Base-by-base conservation (phyloP, 1,284 basidiomycete genomes). In the Agroathelia rolfsii region DNA sequence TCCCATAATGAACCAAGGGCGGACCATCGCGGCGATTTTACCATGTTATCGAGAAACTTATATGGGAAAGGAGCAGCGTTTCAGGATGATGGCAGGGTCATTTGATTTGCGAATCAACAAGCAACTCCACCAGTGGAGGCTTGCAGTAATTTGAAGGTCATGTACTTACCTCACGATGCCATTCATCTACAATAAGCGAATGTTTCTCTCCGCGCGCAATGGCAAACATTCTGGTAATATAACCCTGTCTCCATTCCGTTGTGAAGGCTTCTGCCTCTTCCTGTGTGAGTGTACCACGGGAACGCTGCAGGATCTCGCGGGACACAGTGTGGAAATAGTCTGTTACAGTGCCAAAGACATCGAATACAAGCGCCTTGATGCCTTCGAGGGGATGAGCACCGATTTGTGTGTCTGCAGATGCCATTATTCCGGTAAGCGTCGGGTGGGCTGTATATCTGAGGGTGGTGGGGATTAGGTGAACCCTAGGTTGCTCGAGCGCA, bases 261-360 rank as follows among this genome's bases (percentile, higher is more conserved):
- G 69, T 65, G 42, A 80, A 75, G 7, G 51, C 57, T 5, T 38
- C 39, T 59, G 71, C 72, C 38, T 73, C 61, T 36, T 50, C 48
- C 3, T 47, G 46, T 43, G 31, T 20, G 15, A 19, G 12, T 31
- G 30, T 33, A 32, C 31, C n/a, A 32, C 43, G 7, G 17, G 50
- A 30, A 48, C 53, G 2, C 3, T 37, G 47, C 27, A 51, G 36
- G 5, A 79, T 49, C 28, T 67, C 59, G 4, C 51, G 47, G 3
- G 56, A 53, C 10, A 78, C 62, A 15, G 66, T 64, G 4, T 55
- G 54, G 33, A 62, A 59, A 74, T 74, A 79, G 42, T 78, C 69
- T 9, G 76, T 71, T 3, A 69, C 65, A 1, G 76, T 80, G 6
- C 76, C 76, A 36, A 78, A 72, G 5, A 72, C 66, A 38, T 81